Evolutionary conservation across 441 rosid genomes (phyloP).

Genomic region (Adansonia rubrostipa): DNA sequence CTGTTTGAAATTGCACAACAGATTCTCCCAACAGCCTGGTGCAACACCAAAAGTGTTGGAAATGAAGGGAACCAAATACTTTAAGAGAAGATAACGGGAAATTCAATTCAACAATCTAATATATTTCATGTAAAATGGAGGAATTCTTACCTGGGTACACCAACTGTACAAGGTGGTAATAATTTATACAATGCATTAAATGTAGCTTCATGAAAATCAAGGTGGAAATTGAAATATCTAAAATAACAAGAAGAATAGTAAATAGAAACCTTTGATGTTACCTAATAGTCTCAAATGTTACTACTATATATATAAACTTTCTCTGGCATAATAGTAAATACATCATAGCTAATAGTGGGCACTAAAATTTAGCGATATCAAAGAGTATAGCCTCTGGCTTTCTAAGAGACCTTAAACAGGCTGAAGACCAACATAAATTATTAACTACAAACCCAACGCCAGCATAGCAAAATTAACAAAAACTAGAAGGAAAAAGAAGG

Average conservation of each 20-base stretch:
- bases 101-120: constrained; percentile 1
- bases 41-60: constrained; percentile 1
- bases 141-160: not conserved
- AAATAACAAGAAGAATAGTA: constrained; percentile 6
- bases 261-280: not conserved
- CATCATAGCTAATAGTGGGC: not conserved
- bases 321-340: not conserved
- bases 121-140: not conserved
- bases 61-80: constrained; percentile 8
- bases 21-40: not conserved
- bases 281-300: not conserved
- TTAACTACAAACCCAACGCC: not conserved
- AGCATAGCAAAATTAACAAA: not conserved
- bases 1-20: constrained; percentile 8
- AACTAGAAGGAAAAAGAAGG: not conserved
- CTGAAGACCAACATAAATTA: not conserved
- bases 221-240: constrained; percentile 9
- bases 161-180: not conserved
- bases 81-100: not conserved
- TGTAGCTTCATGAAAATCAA: constrained; percentile 11
- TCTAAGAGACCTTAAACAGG: constrained; percentile 2
- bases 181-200: not conserved
- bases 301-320: not conserved
- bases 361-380: not conserved
- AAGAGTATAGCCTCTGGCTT: constrained; percentile 2